phyloP scores from a whole-genome alignment of 805 yeast species.

The Wickerhamiella galacta region DNA sequence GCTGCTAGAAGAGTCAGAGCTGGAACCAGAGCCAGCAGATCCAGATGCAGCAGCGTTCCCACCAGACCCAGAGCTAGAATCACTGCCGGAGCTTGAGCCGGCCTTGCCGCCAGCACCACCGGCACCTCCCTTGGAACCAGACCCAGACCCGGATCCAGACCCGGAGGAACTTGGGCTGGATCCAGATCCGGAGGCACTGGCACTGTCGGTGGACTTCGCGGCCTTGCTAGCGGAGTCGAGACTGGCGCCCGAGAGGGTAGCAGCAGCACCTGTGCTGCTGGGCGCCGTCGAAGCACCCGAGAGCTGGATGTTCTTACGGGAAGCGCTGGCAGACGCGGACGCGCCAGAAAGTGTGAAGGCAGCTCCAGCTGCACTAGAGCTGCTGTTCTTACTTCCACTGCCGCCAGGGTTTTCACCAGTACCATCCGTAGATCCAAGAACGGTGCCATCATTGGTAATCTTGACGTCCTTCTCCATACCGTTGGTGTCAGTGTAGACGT shows the following conservation, averaged over 20 bases:
- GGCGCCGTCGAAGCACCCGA: conserved; percentile 6
- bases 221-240: conserved; percentile 6
- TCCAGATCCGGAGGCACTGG: conserved; percentile 8
- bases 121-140: conserved; percentile 7
- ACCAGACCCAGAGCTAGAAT: conserved; percentile 4
- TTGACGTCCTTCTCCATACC: conserved; percentile 30
- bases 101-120: conserved; percentile 6
- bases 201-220: conserved; percentile 5
- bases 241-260: conserved; percentile 8
- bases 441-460: conserved; percentile 46
- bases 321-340: conserved; percentile 10
- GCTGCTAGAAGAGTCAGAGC: no score
- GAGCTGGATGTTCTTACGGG: no score
- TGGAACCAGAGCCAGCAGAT: no score
- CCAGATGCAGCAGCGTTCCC: no score
- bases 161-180: conserved; percentile 1
- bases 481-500: conserved; percentile 37
- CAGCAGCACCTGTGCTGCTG: conserved; percentile 7
- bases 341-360: conserved; percentile 8
- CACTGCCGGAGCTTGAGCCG: conserved; percentile 3
- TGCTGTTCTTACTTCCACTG: conserved; percentile 6
- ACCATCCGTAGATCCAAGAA: conserved; percentile 42
- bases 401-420: conserved; percentile 40
- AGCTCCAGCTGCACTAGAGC: conserved; percentile 6
- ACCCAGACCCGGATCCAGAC: conserved; percentile 1